A percentile compares a stretch with the other conserved stretches of the same genome.
Evolutionary conservation across 306 rosid species (phyloP).

Genomic region (Begonia loranthoides): DNA sequence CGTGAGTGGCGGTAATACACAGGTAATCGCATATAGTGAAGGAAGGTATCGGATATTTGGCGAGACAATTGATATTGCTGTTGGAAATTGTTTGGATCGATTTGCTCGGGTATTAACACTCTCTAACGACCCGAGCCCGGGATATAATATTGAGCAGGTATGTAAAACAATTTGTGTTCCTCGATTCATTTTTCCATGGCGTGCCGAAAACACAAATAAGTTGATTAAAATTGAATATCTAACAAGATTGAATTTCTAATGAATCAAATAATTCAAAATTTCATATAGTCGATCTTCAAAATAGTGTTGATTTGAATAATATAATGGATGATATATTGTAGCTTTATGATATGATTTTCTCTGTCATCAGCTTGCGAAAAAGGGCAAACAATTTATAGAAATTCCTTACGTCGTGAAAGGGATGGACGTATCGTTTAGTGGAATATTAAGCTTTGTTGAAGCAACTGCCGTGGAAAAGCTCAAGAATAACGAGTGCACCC

Average conservation of each 20-base stretch:
- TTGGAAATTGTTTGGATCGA: conserved; percentile 93
- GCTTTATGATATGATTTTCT: conserved; percentile 1
- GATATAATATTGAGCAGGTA: conserved; percentile 92
- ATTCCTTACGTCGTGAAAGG: conserved; percentile 88
- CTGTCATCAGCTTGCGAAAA: conserved; percentile 62
- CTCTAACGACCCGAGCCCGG: conserved; percentile 86
- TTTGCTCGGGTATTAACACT: conserved; percentile 72
- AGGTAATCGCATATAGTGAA: conserved; percentile 88
- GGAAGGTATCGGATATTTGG: conserved; percentile 84
- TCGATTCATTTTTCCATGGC: too few species aligned
- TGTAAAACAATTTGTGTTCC: neutral
- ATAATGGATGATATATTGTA: too few species aligned
- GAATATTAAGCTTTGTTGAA: conserved; percentile 76
- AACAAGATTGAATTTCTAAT: too few species aligned
- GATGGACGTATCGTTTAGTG: conserved; percentile 92
- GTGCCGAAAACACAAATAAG: too few species aligned
- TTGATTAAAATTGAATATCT: too few species aligned
- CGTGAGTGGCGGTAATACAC: conserved; percentile 94
- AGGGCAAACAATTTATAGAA: conserved; percentile 70
- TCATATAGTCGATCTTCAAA: too few species aligned
- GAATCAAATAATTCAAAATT: too few species aligned
- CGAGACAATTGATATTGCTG: conserved; percentile 89
- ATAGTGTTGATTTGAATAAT: too few species aligned
- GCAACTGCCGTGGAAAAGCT: conserved; percentile 74
- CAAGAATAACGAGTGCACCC: conserved; percentile 69